Conservation (phyloP, 225 moss, liverwort and hornwort genomes). For the Rhytidiadelphus loreus region DNA sequence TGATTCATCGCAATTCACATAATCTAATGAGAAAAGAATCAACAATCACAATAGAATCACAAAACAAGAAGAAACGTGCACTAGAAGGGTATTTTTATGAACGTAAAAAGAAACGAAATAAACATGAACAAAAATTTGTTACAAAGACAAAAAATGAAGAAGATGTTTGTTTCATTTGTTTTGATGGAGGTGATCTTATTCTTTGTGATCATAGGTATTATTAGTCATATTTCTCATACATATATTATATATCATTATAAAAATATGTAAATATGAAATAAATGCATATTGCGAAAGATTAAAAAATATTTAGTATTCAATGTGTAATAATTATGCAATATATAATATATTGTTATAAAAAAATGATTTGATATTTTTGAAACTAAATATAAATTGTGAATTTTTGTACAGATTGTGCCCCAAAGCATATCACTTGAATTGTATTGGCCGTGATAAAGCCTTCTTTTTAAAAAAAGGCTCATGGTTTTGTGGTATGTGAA, state of each 20-base stretch:
- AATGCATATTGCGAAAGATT: background rate
- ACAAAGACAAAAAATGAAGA: conserved; percentile 49
- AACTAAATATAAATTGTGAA: background rate
- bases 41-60: background rate
- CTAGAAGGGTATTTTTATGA: conserved; percentile 50
- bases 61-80: conserved; percentile 55
- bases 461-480: conserved; percentile 82
- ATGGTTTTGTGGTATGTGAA: conserved; percentile 72
- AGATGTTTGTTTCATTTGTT: conserved; percentile 96
- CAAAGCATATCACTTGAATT: conserved; percentile 86
- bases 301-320: background rate
- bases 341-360: background rate
- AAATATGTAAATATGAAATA: background rate
- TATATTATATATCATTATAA: background rate
- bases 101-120: conserved; percentile 50
- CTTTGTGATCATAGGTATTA: conserved; percentile 77
- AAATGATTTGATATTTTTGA: too few species aligned
- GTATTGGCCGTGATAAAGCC: conserved; percentile 75
- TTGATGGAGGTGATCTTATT: conserved; percentile 91
- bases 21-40: conserved; percentile 11
- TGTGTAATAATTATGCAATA: background rate
- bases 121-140: conserved; percentile 10
- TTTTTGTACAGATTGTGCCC: conserved; percentile 58
- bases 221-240: background rate
- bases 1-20: conserved; percentile 14